Base-by-base conservation (phyloP, 2,329 filamentous ascomycete species). In the Fusarium drepaniforme region DNA sequence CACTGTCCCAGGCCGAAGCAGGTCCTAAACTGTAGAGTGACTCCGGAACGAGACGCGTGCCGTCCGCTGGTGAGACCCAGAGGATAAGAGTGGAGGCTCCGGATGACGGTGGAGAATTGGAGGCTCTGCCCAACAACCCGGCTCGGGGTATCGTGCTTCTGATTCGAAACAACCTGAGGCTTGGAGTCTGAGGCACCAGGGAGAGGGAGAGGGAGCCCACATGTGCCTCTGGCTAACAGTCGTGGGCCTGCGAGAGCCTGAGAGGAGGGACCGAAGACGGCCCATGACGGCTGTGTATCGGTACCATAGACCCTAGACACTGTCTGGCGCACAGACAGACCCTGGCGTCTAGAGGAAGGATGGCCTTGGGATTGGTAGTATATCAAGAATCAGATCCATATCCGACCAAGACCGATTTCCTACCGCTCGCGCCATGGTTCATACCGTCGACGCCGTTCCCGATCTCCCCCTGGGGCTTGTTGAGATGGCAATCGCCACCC, bases 1-100 rank as follows among this genome's bases (percentile, higher is more conserved):
- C 81, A 42, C 78, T 84, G 77, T 81, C 81, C 33, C 81, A 80
- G 58, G 71, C 62, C 46, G 73, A 76, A 44, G 64, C 65, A 35
- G 79, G 79, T n/a, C 62, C 81, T 30, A 84, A 84, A 65, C 75
- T 84, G 21, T 84, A 78, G 72, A 75, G 42, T 7, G 37, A 63
- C 56, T 63, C 37, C 46, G 25, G 33, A 49, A 35, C 21, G 21
- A 69, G 42, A n/a, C 44, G 62, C 53, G 64, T 67, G 60, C 28
- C 60, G 64, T 67, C 33, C 18, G 57, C 23, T 42, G 60, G 63
- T 53, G 64, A 63, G 57, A 66, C 57, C 16, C 28, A 25, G 46
- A 67, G 30, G 38, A 51, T 25, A 33, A 44, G 25, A 38, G 53
- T 57, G 60, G 56, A 66, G 67, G 57, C 61, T 33, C 40, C 25